Percentiles rank a stretch among this genome's conserved stretches.
Evolutionary conservation across 805 yeast species (phyloP).

Genomic region (Debaryomyces prosopidis): DNA sequence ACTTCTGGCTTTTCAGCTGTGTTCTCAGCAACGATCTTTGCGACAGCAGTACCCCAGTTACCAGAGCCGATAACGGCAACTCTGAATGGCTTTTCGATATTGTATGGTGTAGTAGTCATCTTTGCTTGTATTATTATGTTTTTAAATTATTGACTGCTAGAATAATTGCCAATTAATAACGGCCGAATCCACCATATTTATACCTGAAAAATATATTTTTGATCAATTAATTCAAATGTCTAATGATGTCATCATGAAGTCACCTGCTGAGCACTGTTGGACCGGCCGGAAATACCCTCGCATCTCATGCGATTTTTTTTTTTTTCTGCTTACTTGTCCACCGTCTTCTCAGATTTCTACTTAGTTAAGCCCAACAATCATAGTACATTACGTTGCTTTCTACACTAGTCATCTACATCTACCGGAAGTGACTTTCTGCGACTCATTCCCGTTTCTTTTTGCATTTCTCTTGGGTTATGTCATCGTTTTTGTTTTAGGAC

Average conservation of each 20-base stretch:
- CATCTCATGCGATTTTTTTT: background rate
- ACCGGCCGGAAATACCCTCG: background rate
- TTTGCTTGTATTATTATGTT: background rate
- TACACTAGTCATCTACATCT: too few species aligned
- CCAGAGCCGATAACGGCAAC: slow-evolving; percentile 47
- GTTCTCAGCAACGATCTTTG: slow-evolving; percentile 47
- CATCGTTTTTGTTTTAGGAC: too few species aligned
- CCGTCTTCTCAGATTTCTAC: too few species aligned
- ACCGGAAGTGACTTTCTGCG: too few species aligned
- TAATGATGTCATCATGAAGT: background rate
- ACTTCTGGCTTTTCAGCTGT: slow-evolving; percentile 38
- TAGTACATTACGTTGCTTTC: too few species aligned
- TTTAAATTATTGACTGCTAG: background rate
- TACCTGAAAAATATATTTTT: background rate
- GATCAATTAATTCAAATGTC: background rate
- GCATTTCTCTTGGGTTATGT: too few species aligned
- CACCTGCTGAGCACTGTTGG: background rate
- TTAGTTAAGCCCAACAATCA: too few species aligned
- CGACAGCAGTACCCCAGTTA: slow-evolving; percentile 50
- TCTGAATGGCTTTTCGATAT: slow-evolving; percentile 30
- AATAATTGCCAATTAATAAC: too few species aligned
- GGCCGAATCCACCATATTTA: background rate
- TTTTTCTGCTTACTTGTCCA: too few species aligned
- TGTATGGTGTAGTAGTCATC: slow-evolving; percentile 27
- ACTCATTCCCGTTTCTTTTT: too few species aligned